Evolutionary conservation across 2,329 filamentous ascomycete species (phyloP).

Genomic region (Stenocarpella maydis): DNA sequence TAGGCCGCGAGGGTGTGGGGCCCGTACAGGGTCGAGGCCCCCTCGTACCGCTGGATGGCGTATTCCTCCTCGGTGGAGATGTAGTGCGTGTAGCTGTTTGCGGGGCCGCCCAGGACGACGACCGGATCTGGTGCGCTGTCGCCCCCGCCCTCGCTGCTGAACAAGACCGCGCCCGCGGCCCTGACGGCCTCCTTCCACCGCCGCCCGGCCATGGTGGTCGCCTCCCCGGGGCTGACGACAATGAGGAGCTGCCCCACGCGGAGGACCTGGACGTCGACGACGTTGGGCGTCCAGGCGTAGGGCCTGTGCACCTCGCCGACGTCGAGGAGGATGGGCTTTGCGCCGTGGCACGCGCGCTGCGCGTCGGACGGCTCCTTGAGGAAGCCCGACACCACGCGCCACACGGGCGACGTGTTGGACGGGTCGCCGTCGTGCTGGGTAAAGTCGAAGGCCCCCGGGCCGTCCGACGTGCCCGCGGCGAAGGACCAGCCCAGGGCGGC

Average conservation of each 20-base stretch:
- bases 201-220: slow-evolving; percentile 89
- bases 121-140: slow-evolving; percentile 53
- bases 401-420: slow-evolving; percentile 72
- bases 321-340: slow-evolving; percentile 88
- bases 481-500: slow-evolving; percentile 92
- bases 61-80: slow-evolving; percentile 84
- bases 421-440: slow-evolving; percentile 85
- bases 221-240: slow-evolving; percentile 85
- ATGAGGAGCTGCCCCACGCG: slow-evolving; percentile 86
- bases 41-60: slow-evolving; percentile 85
- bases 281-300: slow-evolving; percentile 89
- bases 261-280: slow-evolving; percentile 87
- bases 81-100: slow-evolving; percentile 90
- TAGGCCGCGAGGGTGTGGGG: slow-evolving; percentile 86
- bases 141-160: slow-evolving; percentile 42
- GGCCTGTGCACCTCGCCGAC: slow-evolving; percentile 82
- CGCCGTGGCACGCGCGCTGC: slow-evolving; percentile 78
- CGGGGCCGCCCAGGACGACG: slow-evolving; percentile 88
- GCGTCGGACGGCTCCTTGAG: slow-evolving; percentile 74
- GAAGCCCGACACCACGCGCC: slow-evolving; percentile 77
- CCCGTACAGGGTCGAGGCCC: slow-evolving; percentile 87
- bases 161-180: slow-evolving; percentile 55
- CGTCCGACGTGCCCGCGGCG: slow-evolving; percentile 90
- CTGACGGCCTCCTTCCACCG: slow-evolving; percentile 81
- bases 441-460: slow-evolving; percentile 91